Evolutionary conservation across 2,329 filamentous ascomycete species (phyloP).

Genomic region (Akanthomyces dipterigenus): DNA sequence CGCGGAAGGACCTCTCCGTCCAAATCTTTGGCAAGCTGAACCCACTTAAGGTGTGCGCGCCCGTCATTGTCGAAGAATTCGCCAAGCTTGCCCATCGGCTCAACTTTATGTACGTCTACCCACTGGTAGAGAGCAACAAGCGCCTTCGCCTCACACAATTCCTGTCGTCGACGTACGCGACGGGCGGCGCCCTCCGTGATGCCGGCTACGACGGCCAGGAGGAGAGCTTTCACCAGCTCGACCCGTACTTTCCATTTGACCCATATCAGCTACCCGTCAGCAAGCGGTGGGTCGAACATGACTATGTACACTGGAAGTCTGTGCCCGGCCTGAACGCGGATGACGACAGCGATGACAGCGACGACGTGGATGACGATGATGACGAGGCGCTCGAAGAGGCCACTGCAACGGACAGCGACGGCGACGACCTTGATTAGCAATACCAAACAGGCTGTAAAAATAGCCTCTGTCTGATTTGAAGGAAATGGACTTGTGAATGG

Average conservation of each 20-base stretch:
- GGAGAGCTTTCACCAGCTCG: conserved; percentile 76
- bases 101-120: conserved; percentile 81
- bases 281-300: conserved; percentile 76
- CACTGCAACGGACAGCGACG: conserved; percentile 44
- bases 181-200: conserved; percentile 48
- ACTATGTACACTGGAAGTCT: conserved; percentile 76
- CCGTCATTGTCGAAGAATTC: conserved; percentile 85
- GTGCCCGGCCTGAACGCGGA: conserved; percentile 62
- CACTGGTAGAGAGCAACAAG: conserved; percentile 87
- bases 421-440: conserved; percentile 31
- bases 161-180: conserved; percentile 49
- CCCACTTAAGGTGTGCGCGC: conserved; percentile 89
- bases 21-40: conserved; percentile 88
- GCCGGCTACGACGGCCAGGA: conserved; percentile 45
- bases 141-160: conserved; percentile 72
- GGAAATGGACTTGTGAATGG: background rate
- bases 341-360: conserved; percentile 47
- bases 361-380: conserved; percentile 42
- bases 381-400: conserved; percentile 41
- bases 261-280: conserved; percentile 87
- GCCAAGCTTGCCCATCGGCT: conserved; percentile 81
- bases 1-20: conserved; percentile 66
- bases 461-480: background rate
- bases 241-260: conserved; percentile 96
- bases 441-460: background rate